Percentiles rank a stretch among this genome's conserved stretches.
Conservation (phyloP, 306 rosid genomes). For the Rosa persica region DNA sequence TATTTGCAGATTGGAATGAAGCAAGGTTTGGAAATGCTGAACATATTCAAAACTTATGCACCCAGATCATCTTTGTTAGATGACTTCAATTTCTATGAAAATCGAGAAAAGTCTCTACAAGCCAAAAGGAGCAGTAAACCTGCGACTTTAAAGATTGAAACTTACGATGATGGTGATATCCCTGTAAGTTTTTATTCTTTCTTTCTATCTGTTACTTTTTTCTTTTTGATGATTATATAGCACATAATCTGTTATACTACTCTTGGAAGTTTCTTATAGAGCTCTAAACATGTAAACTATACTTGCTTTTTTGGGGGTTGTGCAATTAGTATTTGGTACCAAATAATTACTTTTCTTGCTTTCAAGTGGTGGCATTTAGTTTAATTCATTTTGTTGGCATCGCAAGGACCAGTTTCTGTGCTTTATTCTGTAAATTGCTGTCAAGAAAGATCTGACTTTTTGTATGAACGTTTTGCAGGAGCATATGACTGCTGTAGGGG, state of each 20-base stretch:
- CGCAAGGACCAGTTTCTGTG: background rate
- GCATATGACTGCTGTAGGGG: slow-evolving; percentile 26
- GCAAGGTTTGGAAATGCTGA: slow-evolving; percentile 76
- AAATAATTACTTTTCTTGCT: background rate
- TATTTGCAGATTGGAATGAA: slow-evolving; percentile 61
- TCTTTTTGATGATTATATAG: background rate
- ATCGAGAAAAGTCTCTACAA: slow-evolving; percentile 46
- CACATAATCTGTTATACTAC: background rate
- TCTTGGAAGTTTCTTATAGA: background rate
- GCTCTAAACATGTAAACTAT: background rate
- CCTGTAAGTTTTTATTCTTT: slow-evolving; percentile 23
- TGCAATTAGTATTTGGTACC: background rate
- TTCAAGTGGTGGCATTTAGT: no score
- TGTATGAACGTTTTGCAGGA: slow-evolving; percentile 32
- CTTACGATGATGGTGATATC: slow-evolving; percentile 19
- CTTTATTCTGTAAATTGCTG: background rate
- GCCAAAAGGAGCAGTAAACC: slow-evolving; percentile 35
- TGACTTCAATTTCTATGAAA: slow-evolving; percentile 70
- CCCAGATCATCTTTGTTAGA: slow-evolving; percentile 59
- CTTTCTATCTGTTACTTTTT: background rate
- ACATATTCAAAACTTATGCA: slow-evolving; percentile 58
- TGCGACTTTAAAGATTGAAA: slow-evolving; percentile 40
- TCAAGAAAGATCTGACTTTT: background rate
- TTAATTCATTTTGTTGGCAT: no score
- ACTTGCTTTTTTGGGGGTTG: background rate